Conservation (phyloP, 306 rosid genomes). For the Quercus gilva region DNA sequence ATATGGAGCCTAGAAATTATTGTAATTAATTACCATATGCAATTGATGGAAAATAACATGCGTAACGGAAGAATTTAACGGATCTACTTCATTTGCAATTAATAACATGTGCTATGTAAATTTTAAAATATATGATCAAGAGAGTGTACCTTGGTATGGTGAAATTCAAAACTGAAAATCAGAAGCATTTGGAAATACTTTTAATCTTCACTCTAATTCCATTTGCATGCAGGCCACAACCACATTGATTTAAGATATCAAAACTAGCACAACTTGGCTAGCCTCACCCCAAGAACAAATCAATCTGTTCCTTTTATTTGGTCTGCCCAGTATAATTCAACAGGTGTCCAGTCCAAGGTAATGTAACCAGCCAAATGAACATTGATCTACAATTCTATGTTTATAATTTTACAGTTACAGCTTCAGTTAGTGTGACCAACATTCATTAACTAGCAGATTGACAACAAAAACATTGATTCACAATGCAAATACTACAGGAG, state of each 20-base stretch:
- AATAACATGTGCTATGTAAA: too few relatives aligned
- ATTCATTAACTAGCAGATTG: neutral
- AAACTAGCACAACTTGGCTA: neutral
- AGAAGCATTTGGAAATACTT: too few relatives aligned
- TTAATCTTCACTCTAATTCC: too few relatives aligned
- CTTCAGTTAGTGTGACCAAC: neutral
- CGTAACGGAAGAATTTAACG: too few relatives aligned
- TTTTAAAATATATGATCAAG: too few relatives aligned
- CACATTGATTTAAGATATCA: neutral
- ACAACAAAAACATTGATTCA: neutral
- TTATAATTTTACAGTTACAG: neutral
- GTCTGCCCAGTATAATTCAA: neutral
- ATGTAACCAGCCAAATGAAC: neutral
- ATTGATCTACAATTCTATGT: neutral
- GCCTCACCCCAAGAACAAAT: neutral
- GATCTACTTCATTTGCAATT: too few relatives aligned
- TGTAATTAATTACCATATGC: too few relatives aligned
- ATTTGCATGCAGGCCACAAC: neutral
- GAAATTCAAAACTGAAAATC: too few relatives aligned
- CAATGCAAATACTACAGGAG: neutral
- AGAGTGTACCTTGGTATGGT: too few relatives aligned
- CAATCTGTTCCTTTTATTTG: neutral
- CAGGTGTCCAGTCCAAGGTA: too few relatives aligned
- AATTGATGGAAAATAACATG: too few relatives aligned
- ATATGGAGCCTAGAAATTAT: too few relatives aligned